These are phyloP conservation scores for Teratosphaeria zuluensis DNA, from an alignment of 2,329 filamentous ascomycete genomes.

Conservation along the genomic window DNA sequence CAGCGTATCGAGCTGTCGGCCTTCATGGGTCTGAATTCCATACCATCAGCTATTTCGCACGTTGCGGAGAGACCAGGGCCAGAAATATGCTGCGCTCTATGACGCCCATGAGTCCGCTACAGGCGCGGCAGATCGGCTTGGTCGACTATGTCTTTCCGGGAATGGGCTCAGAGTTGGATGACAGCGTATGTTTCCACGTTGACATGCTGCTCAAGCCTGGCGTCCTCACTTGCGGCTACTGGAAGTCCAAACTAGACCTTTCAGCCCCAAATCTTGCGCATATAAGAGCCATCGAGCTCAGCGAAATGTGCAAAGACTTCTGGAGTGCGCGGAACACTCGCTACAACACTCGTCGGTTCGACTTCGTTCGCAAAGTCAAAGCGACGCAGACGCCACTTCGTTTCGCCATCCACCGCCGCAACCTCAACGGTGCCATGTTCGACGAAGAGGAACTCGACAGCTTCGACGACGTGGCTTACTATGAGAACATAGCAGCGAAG, in stretches of 20 bases:
- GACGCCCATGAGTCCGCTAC: conserved; percentile 30
- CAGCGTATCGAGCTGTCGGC: conserved; percentile 31
- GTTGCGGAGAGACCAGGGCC: conserved; percentile 27
- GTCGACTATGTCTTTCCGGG: conserved; percentile 32
- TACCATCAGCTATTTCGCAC: conserved; percentile 30
- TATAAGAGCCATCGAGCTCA: conserved; percentile 29
- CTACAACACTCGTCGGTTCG: conserved; percentile 31
- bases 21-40: conserved; percentile 35
- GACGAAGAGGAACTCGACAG: conserved; percentile 29
- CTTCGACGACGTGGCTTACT: conserved; percentile 26
- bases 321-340: conserved; percentile 29
- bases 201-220: conserved; percentile 21
- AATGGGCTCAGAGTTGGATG: conserved; percentile 25
- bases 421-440: conserved; percentile 2
- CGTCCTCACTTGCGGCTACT: conserved; percentile 16
- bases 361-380: conserved; percentile 34
- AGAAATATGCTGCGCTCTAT: conserved; percentile 27
- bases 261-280: conserved; percentile 23
- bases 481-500: conserved; percentile 7
- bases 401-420: conserved; percentile 31
- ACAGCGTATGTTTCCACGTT: conserved; percentile 29
- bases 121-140: conserved; percentile 30
- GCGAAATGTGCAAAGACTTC: conserved; percentile 36
- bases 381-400: conserved; percentile 29
- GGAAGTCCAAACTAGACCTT: conserved; percentile 30